Conservation (phyloP, 441 rosid species). For the Theobroma grandiflorum region DNA sequence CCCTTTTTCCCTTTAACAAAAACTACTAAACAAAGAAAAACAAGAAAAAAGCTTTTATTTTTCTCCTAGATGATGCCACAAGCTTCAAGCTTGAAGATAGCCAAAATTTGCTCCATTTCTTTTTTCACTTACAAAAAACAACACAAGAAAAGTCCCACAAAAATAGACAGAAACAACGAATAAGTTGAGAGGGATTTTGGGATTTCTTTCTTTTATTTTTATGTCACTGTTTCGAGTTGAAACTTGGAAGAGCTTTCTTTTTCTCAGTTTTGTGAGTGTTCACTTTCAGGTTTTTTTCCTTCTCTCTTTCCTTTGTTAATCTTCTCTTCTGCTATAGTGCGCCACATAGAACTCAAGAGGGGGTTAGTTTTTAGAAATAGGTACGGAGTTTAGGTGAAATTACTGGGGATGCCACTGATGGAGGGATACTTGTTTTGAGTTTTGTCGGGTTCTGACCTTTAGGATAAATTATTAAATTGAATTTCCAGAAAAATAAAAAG, state of each 20-base stretch:
- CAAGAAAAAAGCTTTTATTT: neutral
- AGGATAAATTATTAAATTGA: neutral
- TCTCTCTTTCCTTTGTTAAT: slow-evolving; percentile 13
- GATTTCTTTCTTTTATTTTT: neutral
- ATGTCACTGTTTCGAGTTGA: slow-evolving; percentile 2
- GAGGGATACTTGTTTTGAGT: slow-evolving; percentile 25
- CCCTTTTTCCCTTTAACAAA: neutral
- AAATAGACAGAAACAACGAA: neutral
- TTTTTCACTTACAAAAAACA: neutral
- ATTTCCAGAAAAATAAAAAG: neutral
- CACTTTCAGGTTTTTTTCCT: slow-evolving; percentile 30
- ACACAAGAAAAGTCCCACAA: neutral
- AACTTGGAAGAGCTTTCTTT: slow-evolving; percentile 13
- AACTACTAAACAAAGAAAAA: neutral
- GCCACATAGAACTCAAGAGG: slow-evolving; percentile 43
- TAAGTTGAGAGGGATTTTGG: slow-evolving; percentile 2
- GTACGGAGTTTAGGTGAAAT: slow-evolving; percentile 32
- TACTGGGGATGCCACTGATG: slow-evolving; percentile 60
- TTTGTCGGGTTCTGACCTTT: slow-evolving; percentile 47
- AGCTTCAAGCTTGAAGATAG: slow-evolving; percentile 76
- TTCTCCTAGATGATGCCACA: slow-evolving; percentile 66
- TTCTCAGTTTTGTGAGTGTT: slow-evolving; percentile 18
- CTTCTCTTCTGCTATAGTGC: slow-evolving; percentile 39
- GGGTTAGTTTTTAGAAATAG: slow-evolving; percentile 19
- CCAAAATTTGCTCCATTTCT: slow-evolving; percentile 70